Percentiles rank a stretch among this genome's conserved stretches.
Evolutionary conservation across 2,329 filamentous ascomycete genomes (phyloP).

Genomic region (Cladophialophora exuberans): DNA sequence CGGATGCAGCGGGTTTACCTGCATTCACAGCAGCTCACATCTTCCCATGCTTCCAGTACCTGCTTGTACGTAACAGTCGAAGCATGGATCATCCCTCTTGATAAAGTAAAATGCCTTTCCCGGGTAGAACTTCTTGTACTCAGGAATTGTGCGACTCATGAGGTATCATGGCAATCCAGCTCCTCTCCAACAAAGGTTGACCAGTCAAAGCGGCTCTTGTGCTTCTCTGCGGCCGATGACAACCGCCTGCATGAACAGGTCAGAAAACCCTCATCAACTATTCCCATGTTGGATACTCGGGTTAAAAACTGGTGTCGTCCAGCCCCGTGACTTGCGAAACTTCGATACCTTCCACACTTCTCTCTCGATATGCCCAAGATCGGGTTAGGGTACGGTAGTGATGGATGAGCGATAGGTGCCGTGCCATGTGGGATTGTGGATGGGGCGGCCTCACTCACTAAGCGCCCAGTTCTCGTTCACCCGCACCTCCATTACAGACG

Average conservation of each 20-base stretch:
- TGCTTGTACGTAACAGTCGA: not conserved
- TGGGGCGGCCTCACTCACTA: slow-evolving; percentile 10
- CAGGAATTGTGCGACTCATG: too few relatives aligned
- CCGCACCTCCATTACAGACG: slow-evolving; percentile 10
- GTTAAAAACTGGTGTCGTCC: not conserved
- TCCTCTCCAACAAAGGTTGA: not conserved
- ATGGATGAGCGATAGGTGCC: not conserved
- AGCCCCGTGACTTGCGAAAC: not conserved
- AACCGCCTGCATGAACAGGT: slow-evolving; percentile 3
- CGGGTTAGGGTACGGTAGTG: not conserved
- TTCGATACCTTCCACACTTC: slow-evolving; percentile 1
- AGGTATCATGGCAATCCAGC: not conserved
- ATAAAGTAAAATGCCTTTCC: too few relatives aligned
- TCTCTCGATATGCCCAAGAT: not conserved
- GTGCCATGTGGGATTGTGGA: not conserved
- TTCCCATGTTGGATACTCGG: not conserved
- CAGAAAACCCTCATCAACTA: slow-evolving; percentile 5
- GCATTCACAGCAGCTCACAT: not conserved
- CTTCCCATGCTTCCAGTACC: not conserved
- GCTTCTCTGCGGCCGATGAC: slow-evolving; percentile 14
- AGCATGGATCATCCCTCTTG: not conserved
- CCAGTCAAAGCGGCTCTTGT: not conserved
- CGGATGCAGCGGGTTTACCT: not conserved
- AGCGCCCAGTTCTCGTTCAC: slow-evolving; percentile 7
- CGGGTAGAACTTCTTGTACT: too few relatives aligned